These are phyloP conservation scores for Kluyveromyces wickerhamii DNA, from an alignment of 805 yeast species.

Conservation along the genomic window DNA sequence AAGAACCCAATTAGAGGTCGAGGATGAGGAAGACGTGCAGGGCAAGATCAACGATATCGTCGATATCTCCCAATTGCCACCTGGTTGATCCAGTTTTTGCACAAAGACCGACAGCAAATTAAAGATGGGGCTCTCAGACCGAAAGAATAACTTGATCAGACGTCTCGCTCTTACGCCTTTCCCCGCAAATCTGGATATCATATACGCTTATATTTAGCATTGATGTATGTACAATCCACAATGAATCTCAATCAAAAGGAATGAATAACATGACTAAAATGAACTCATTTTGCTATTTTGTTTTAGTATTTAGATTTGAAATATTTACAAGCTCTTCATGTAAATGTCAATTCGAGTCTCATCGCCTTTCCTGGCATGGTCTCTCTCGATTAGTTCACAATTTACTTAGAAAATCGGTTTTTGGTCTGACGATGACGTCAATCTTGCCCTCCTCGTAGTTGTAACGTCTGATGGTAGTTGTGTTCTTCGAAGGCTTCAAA, in stretches of 20 bases:
- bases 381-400: slow-evolving; percentile 9
- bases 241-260: too few species aligned
- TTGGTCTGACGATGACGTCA: slow-evolving; percentile 47
- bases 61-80: slow-evolving; percentile 87
- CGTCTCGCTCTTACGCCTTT: too few species aligned
- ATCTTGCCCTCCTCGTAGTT: slow-evolving; percentile 47
- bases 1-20: slow-evolving; percentile 75
- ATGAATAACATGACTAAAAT: too few species aligned
- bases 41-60: slow-evolving; percentile 52
- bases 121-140: too few species aligned
- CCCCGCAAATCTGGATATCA: too few species aligned
- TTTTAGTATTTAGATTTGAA: slow-evolving; percentile 6
- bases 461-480: slow-evolving; percentile 48
- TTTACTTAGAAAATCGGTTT: slow-evolving; percentile 37
- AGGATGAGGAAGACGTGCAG: slow-evolving; percentile 44
- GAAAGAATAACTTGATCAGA: too few species aligned
- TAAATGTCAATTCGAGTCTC: too few species aligned
- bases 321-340: slow-evolving; percentile 5
- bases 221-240: too few species aligned
- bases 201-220: too few species aligned
- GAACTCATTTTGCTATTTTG: too few species aligned
- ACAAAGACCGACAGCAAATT: too few species aligned
- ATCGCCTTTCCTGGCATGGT: too few species aligned
- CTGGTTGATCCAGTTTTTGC: slow-evolving; percentile 69
- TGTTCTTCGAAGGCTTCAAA: slow-evolving; percentile 38